Percentiles rank a stretch among this genome's conserved stretches.
Evolutionary conservation across 1,284 basidiomycete species (phyloP).

Genomic region (Flammula alnicola): DNA sequence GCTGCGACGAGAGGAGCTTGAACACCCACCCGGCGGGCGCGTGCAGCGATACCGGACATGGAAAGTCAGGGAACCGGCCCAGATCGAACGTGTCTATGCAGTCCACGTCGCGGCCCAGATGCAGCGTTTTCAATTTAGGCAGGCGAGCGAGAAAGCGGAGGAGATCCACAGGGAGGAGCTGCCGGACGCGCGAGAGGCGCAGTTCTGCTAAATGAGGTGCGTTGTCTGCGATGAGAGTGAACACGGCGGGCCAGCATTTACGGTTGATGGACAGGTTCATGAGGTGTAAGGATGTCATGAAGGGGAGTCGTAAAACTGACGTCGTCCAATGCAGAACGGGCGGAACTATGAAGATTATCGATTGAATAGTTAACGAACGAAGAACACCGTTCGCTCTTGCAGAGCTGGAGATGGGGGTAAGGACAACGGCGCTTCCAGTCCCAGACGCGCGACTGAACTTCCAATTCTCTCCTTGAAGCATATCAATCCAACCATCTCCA

Average conservation of each 20-base stretch:
- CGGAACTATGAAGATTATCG: slow-evolving; percentile 26
- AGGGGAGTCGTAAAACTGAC: slow-evolving; percentile 17
- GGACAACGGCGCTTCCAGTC: slow-evolving; percentile 16
- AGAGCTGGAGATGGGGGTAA: slow-evolving; percentile 16
- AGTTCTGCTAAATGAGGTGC: slow-evolving; percentile 21
- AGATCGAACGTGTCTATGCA: slow-evolving; percentile 21
- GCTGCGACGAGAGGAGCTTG: slow-evolving; percentile 24
- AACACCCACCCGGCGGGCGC: slow-evolving; percentile 26
- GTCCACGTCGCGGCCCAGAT: slow-evolving; percentile 22
- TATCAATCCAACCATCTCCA: slow-evolving; percentile 8
- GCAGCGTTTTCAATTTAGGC: slow-evolving; percentile 17
- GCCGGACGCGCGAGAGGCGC: slow-evolving; percentile 18
- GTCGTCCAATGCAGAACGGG: slow-evolving; percentile 28
- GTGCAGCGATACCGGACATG: slow-evolving; percentile 17
- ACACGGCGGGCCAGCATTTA: slow-evolving; percentile 25
- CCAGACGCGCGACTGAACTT: slow-evolving; percentile 18
- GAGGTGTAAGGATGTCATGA: slow-evolving; percentile 17
- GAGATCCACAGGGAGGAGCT: slow-evolving; percentile 21
- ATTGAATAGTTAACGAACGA: slow-evolving; percentile 20
- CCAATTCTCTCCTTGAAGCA: slow-evolving; percentile 23
- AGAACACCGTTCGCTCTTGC: slow-evolving; percentile 15
- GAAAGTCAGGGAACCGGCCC: slow-evolving; percentile 24
- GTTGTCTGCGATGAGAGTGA: slow-evolving; percentile 20
- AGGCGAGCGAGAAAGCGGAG: slow-evolving; percentile 22
- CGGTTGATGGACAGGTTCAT: slow-evolving; percentile 22